A percentile compares a stretch with the other conserved stretches of the same genome.
Evolutionary conservation across 2,329 filamentous ascomycete genomes (phyloP).

Genomic region (Plenodomus biglobosus): DNA sequence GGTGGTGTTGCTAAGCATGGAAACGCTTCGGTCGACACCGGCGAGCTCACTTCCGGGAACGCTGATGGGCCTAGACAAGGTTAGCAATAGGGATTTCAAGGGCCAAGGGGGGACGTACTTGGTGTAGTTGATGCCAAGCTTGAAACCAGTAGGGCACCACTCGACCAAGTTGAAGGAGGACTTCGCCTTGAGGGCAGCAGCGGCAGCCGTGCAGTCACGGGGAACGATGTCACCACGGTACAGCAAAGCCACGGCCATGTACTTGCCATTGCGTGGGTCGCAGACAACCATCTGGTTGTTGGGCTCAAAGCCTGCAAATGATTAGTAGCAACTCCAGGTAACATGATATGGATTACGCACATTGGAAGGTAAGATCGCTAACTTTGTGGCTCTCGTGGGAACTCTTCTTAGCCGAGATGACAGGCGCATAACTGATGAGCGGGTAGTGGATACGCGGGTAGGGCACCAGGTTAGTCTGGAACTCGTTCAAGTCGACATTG

Average conservation of each 20-base stretch:
- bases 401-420: slow-evolving; percentile 73
- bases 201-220: slow-evolving; percentile 68
- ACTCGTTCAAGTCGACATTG: slow-evolving; percentile 75
- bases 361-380: slow-evolving; percentile 73
- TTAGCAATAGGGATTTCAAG: slow-evolving; percentile 11
- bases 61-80: slow-evolving; percentile 77
- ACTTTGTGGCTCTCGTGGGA: slow-evolving; percentile 88
- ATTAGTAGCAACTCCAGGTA: slow-evolving; percentile 23
- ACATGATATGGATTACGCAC: slow-evolving; percentile 43
- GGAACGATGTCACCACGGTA: slow-evolving; percentile 73
- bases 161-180: slow-evolving; percentile 72
- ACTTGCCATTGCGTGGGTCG: slow-evolving; percentile 73
- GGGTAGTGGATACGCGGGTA: slow-evolving; percentile 76
- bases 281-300: slow-evolving; percentile 80
- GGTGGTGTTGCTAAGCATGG: slow-evolving; percentile 75
- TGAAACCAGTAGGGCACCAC: slow-evolving; percentile 76
- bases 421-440: slow-evolving; percentile 71
- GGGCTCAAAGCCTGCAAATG: slow-evolving; percentile 65
- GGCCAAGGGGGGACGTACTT: slow-evolving; percentile 28
- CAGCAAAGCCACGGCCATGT: slow-evolving; percentile 72
- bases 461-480: slow-evolving; percentile 75
- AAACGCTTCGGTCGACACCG: slow-evolving; percentile 94
- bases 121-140: slow-evolving; percentile 76
- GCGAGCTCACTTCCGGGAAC: slow-evolving; percentile 96
- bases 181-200: slow-evolving; percentile 69